phyloP scores from a whole-genome alignment of 257 asterid species.

The Thymus quinquecostatus region DNA sequence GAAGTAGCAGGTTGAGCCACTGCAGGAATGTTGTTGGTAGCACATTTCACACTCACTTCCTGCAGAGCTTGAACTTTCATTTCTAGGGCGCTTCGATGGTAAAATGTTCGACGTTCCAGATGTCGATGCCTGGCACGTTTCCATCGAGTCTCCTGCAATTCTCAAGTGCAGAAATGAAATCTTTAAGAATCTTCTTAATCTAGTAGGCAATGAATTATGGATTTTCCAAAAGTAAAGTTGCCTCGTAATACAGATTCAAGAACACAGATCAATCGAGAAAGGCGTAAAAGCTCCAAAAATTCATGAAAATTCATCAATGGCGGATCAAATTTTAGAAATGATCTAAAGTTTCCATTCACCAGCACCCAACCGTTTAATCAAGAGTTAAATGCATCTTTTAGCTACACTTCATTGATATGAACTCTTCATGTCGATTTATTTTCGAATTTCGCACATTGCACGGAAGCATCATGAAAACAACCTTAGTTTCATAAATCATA shows the following conservation, averaged over 20 bases:
- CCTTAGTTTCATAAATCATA: no score
- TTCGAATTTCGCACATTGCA: no score
- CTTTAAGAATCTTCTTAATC: no score
- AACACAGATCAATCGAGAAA: neutral
- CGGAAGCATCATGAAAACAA: no score
- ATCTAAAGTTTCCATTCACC: no score
- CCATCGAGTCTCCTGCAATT: constrained; percentile 45
- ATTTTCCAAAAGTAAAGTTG: neutral
- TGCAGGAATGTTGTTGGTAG: constrained; percentile 75
- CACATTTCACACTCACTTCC: constrained; percentile 44
- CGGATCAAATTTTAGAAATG: no score
- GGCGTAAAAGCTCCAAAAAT: neutral
- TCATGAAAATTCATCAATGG: neutral
- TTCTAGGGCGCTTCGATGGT: constrained; percentile 62
- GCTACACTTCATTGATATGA: neutral
- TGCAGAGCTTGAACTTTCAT: constrained; percentile 23
- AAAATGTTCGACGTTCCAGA: constrained; percentile 52
- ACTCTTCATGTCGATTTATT: neutral
- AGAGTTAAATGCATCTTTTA: no score
- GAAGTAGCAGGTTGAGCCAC: constrained; percentile 41
- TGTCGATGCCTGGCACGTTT: constrained; percentile 53
- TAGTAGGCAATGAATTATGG: neutral
- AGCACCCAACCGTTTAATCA: no score
- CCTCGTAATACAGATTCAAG: neutral
- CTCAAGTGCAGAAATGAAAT: neutral